These are phyloP conservation scores for Hortiboletus campestris DNA, from an alignment of 768 basidiomycete species.

Conservation along the genomic window DNA sequence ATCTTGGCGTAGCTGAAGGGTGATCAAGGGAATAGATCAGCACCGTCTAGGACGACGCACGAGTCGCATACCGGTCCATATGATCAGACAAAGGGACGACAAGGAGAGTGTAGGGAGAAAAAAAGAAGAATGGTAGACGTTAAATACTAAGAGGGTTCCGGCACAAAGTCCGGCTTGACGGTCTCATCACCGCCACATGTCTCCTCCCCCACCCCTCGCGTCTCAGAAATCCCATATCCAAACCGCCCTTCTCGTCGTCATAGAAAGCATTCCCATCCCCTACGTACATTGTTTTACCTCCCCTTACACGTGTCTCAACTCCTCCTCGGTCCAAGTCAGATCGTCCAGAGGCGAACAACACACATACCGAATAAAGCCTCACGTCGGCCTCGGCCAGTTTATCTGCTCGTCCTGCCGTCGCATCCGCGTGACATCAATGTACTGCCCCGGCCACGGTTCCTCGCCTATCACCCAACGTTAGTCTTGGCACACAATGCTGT, in stretches of 20 bases:
- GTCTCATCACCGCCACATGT: conserved; percentile 12
- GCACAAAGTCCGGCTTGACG: no score
- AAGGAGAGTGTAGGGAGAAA: conserved; percentile 2
- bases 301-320: not conserved
- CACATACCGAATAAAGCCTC: conserved; percentile 10
- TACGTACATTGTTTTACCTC: conserved; percentile 1
- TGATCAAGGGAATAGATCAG: no score
- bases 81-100: conserved; percentile 3
- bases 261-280: conserved; percentile 14
- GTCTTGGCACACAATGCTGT: not conserved
- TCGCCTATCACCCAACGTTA: conserved; percentile 46
- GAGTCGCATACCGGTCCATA: conserved; percentile 35
- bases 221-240: not conserved
- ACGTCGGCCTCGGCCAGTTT: conserved; percentile 74
- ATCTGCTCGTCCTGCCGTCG: conserved; percentile 54
- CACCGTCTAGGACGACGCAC: conserved; percentile 3
- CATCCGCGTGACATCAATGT: conserved; percentile 69
- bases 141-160: conserved; percentile 11
- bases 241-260: conserved; percentile 10
- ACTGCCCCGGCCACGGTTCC: conserved; percentile 68
- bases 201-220: not conserved
- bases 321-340: no score
- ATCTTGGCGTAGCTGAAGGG: conserved; percentile 86
- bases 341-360: not conserved
- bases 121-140: conserved; percentile 10